Evolutionary conservation across 257 asterid species (phyloP), one percentile per base, ranked within the genome.

Genomic region (Fraxinus quadrangulata): DNA sequence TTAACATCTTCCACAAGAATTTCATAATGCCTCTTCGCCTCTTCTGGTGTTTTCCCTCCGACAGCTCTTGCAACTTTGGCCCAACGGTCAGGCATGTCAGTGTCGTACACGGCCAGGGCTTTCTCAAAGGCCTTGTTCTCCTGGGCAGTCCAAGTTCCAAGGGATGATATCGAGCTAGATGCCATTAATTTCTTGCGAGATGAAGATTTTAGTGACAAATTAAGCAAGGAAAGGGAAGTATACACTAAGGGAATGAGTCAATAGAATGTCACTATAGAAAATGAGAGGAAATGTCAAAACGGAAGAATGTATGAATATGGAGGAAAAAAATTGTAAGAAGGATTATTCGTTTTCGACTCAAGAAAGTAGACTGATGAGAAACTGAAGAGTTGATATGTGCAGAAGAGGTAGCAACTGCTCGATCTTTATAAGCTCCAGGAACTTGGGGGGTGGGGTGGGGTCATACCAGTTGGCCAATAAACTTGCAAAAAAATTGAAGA

Each of bases 101-200:
- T 79, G 70, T 68, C 82, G 70, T 74, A 85, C 76, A 11, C 51
- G 0, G 87, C 87, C 13, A 87, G 34, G 0, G 91, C 91, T 12
- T 75, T 78, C 76, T 85, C 87, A 49, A 87, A 87, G 13, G 76
- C 85, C 67, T 87, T 81, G 86, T 87, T 85, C 49, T 87, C 87
- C 75, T 76, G 72, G 0, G 75, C 1, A 0, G 86, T 79, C 89
- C 91, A 87, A 8, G 83, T 78, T 12, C 82, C 73, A 6, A 75
- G 73, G 28, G 78, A 59, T 0, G 86, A 77, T 75, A 61, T 73
- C 8, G 83, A 76, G 40, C 59, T 61, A 2, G 80, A 70, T 34
- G 84, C 82, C 72, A 74, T 79, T 59, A 12, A 10, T 40, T 36
- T 59, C 72, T 12, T 5, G 5, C 9, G 0, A 3, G 6, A 9